Conservation (phyloP, 106 monocot genomes). For the Apostasia shenzhenica region DNA sequence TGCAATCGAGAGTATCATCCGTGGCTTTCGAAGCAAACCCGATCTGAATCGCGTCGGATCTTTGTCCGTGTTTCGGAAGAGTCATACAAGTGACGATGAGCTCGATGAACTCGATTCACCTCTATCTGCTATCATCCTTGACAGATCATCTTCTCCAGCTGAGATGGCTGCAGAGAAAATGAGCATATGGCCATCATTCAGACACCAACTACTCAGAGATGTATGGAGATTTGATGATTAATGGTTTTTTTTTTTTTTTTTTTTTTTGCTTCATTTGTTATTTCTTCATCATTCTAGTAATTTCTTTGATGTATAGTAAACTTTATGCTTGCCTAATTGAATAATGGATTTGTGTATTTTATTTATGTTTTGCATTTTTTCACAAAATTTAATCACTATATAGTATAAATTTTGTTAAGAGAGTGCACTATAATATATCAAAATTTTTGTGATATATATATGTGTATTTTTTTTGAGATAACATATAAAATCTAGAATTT, state of each 20-base stretch:
- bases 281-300: too few relatives aligned
- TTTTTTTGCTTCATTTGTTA: background rate
- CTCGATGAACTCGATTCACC: constrained; percentile 81
- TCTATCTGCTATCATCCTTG: constrained; percentile 32
- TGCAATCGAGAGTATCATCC: constrained; percentile 33
- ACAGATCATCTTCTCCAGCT: constrained; percentile 12
- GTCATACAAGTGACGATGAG: constrained; percentile 81
- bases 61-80: constrained; percentile 45
- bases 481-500: too few relatives aligned
- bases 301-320: too few relatives aligned
- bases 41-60: constrained; percentile 35
- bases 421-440: too few relatives aligned
- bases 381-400: too few relatives aligned
- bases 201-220: constrained; percentile 68
- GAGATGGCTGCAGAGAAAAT: constrained; percentile 13
- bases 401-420: too few relatives aligned
- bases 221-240: constrained; percentile 66
- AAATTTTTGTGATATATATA: too few relatives aligned
- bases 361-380: too few relatives aligned
- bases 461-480: too few relatives aligned
- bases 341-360: too few relatives aligned
- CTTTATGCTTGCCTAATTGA: too few relatives aligned
- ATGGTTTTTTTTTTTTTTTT: background rate
- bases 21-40: constrained; percentile 21
- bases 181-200: constrained; percentile 17